A percentile compares a stretch with the other conserved stretches of the same genome.
Evolutionary conservation across 441 rosid species (phyloP).

Genomic region (Bruguiera hainesii): DNA sequence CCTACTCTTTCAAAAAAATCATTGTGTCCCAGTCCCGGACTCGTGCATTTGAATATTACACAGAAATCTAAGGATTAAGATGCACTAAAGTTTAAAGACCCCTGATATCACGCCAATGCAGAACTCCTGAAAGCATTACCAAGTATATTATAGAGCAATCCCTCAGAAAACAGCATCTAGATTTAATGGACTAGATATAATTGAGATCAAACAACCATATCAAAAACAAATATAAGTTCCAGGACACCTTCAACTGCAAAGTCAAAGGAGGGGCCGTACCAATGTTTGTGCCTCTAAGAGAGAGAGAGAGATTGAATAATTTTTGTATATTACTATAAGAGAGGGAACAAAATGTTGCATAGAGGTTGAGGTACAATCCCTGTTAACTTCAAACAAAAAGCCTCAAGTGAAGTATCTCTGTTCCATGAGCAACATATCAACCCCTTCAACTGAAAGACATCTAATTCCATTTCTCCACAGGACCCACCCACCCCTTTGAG

Average conservation of each 20-base stretch:
- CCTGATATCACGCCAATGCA: no score
- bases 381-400: background rate
- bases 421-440: background rate
- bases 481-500: background rate
- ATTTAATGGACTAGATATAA: no score
- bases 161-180: no score
- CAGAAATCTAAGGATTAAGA: no score
- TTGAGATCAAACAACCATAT: no score
- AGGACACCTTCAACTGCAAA: background rate
- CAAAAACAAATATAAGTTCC: no score
- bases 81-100: no score
- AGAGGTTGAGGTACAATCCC: background rate
- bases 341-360: slow-evolving; percentile 8
- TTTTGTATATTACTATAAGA: slow-evolving; percentile 18
- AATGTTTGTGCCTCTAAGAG: background rate
- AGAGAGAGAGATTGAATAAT: slow-evolving; percentile 11
- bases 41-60: no score
- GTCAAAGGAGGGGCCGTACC: background rate
- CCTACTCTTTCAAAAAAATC: no score
- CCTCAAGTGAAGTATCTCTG: background rate
- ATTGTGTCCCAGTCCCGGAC: no score
- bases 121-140: no score
- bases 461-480: background rate
- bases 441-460: background rate
- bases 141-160: no score